Percentiles rank a stretch among this genome's conserved stretches.
Evolutionary conservation across 345 rosid species (phyloP).

Genomic region (Euphorbia tirucalli): DNA sequence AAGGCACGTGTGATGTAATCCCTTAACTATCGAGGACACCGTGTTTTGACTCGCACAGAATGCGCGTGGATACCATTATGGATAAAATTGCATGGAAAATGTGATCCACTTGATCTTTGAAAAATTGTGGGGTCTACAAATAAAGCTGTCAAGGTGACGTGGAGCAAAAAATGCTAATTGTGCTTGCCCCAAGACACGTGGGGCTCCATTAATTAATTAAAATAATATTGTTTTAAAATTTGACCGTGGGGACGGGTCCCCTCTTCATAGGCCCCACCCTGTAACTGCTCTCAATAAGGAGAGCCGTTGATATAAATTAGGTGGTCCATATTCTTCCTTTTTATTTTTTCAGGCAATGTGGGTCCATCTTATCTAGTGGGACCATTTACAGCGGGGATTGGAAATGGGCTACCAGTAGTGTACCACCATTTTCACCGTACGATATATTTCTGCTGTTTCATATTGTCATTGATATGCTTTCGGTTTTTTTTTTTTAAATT

Average conservation of each 20-base stretch:
- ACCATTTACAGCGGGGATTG: conserved; percentile 2
- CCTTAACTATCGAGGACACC: too few relatives aligned
- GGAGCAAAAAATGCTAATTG: neutral
- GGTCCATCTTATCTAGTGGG: conserved; percentile 6
- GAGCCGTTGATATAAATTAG: neutral
- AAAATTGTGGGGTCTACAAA: neutral
- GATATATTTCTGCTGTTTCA: too few relatives aligned
- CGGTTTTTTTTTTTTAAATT: too few relatives aligned
- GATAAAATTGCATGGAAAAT: neutral
- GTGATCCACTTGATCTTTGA: neutral
- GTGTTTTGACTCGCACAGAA: neutral
- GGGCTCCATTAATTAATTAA: neutral
- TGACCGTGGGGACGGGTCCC: neutral
- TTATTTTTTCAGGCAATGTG: neutral
- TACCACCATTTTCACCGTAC: too few relatives aligned
- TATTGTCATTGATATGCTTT: too few relatives aligned
- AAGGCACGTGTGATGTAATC: neutral
- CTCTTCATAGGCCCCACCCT: neutral
- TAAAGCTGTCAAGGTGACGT: conserved; percentile 2
- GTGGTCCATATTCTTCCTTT: neutral
- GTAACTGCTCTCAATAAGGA: neutral
- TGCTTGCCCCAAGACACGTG: neutral
- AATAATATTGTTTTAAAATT: neutral
- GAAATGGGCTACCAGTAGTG: neutral
- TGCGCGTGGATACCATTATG: neutral